These are phyloP conservation scores for Xylariales sp. DNA, from an alignment of 2,329 filamentous ascomycete genomes.

Conservation along the genomic window DNA sequence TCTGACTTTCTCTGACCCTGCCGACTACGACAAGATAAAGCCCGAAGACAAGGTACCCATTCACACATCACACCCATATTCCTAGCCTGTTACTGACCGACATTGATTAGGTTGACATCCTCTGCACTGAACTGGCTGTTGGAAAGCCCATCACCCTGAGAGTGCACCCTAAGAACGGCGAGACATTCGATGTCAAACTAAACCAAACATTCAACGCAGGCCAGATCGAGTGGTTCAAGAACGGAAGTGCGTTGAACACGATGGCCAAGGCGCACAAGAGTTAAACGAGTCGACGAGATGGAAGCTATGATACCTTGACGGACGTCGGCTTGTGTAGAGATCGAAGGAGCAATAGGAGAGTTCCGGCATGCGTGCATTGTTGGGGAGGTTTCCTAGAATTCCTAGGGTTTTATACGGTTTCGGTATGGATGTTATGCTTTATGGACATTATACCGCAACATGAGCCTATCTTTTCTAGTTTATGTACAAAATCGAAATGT, in stretches of 20 bases:
- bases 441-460: conserved; percentile 20
- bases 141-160: conserved; percentile 89
- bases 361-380: conserved; percentile 18
- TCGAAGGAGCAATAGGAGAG: conserved; percentile 16
- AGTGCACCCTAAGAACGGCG: conserved; percentile 86
- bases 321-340: conserved; percentile 8
- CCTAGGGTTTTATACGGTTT: conserved; percentile 26
- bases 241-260: conserved; percentile 94
- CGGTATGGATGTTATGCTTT: conserved; percentile 25
- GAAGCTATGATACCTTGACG: conserved; percentile 9
- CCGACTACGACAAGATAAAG: conserved; percentile 96
- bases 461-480: conserved; percentile 23
- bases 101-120: conserved; percentile 65
- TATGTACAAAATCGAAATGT: conserved; percentile 32
- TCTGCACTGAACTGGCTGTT: conserved; percentile 83
- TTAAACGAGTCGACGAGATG: not conserved
- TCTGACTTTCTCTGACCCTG: conserved; percentile 88
- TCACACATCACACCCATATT: not conserved
- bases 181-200: conserved; percentile 76
- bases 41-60: conserved; percentile 71
- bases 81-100: too few relatives aligned
- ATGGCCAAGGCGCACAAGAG: conserved; percentile 70
- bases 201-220: conserved; percentile 96
- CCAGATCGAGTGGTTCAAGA: conserved; percentile 99
- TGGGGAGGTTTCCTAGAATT: conserved; percentile 29